Evolutionary conservation across 2,329 filamentous ascomycete genomes (phyloP).

Genomic region (Septoria linicola): DNA sequence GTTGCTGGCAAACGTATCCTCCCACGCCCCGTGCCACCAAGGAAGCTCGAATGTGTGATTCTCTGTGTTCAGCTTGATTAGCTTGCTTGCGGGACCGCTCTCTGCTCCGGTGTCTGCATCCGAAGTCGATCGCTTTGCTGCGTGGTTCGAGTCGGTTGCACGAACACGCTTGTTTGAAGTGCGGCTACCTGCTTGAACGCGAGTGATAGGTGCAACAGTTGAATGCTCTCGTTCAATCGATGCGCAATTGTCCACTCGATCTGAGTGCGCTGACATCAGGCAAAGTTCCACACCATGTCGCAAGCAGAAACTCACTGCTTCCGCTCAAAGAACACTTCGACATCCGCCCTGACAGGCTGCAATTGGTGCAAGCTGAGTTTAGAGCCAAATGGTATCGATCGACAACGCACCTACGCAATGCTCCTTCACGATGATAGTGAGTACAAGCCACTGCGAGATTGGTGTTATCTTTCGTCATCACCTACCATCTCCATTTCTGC

Average conservation of each 20-base stretch:
- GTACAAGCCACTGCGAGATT: neutral
- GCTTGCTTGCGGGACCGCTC: too few species aligned
- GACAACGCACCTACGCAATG: neutral
- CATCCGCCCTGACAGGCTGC: neutral
- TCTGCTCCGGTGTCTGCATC: too few species aligned
- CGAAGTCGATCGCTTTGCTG: too few species aligned
- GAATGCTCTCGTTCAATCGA: too few species aligned
- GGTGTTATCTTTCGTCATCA: too few species aligned
- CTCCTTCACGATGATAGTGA: too few species aligned
- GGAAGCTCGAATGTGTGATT: neutral
- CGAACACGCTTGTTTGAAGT: too few species aligned
- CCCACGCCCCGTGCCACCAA: neutral
- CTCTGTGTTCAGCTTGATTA: too few species aligned
- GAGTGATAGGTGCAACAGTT: too few species aligned
- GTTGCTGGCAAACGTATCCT: constrained; percentile 1
- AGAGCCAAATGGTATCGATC: neutral
- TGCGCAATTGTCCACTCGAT: neutral
- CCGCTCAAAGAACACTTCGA: neutral
- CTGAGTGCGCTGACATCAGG: too few species aligned
- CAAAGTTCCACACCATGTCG: neutral
- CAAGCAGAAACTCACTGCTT: neutral
- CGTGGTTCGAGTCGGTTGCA: too few species aligned
- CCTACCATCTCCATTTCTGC: neutral
- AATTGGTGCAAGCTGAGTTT: constrained; percentile 4
- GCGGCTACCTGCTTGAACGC: too few species aligned